Base-by-base conservation (phyloP, 805 yeast species). In the Hyphopichia homilentoma region DNA sequence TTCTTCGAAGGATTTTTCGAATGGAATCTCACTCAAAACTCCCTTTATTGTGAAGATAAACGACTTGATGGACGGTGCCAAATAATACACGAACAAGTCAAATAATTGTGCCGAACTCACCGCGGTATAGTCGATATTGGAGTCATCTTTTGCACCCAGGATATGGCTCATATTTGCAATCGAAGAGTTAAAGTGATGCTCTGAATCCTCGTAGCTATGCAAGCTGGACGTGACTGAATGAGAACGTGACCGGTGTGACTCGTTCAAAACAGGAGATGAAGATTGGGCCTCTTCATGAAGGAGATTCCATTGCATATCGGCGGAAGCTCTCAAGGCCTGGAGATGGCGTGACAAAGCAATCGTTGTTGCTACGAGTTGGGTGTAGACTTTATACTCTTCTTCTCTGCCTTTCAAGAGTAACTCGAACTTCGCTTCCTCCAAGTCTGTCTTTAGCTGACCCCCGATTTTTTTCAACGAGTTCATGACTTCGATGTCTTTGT, bases 1-100 rank as follows among this genome's bases (percentile, higher is more conserved):
- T 5, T 12, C 56, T 43, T 1, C 40, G 35, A 21, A 18, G 34
- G 42, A 41, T 31, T 50, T 47, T 30, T 70, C 74, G 45, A 79
- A 81, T 2, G 85, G 82, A 2, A 79, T 58, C 8, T 76, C 79
- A 14, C 65, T 62, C 35, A 84, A 52, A 6, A 84, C 79, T 19
- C 76, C 78, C 35, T 75, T 68, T 32, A 84, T 64, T 0, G 88
- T 82, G 45, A 70, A 72, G 2, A 77, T 70, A 43, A 79, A 77
- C 2, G 86, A 77, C 47, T 75, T 76, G 52, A 81, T 67, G 0
- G 89, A 79, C 0, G 94, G 93, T 0, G 88, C 86, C 27, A 84
- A 59, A 44, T 81, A 69, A 40, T 70, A 72, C 2, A 81, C 79
- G 50, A 84, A 84, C 21, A 80, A 48, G 34, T 79, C 79, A 50